These are phyloP conservation scores for Beta macrorhiza DNA, from an alignment of 179 eudicot species.

Conservation along the genomic window DNA sequence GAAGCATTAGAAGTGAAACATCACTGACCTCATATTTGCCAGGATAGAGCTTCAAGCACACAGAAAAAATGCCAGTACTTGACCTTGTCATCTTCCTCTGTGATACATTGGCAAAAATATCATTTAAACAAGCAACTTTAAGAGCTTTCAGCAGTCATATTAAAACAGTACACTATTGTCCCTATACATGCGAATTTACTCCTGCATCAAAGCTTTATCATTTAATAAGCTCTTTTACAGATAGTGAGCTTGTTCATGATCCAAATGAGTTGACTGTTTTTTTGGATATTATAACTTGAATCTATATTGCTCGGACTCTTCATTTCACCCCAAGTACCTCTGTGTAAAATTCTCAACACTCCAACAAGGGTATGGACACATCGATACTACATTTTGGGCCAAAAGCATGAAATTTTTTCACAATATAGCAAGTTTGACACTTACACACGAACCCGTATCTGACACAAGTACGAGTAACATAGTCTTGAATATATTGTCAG, in stretches of 20 bases:
- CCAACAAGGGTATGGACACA: too few species aligned
- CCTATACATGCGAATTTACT: background rate
- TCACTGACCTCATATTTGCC: slow-evolving; percentile 76
- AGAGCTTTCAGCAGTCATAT: background rate
- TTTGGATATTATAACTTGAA: background rate
- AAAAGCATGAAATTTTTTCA: too few species aligned
- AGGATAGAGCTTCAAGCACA: slow-evolving; percentile 66
- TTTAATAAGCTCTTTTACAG: background rate
- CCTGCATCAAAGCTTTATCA: background rate
- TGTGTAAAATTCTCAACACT: too few species aligned
- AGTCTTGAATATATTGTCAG: background rate
- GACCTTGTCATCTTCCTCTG: slow-evolving; percentile 90
- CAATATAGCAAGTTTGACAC: too few species aligned
- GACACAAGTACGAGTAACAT: too few species aligned
- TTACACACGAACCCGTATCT: too few species aligned
- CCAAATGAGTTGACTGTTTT: background rate
- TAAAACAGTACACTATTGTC: background rate
- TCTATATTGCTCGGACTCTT: too few species aligned
- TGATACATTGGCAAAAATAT: slow-evolving; percentile 6
- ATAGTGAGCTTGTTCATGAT: background rate
- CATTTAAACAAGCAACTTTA: background rate
- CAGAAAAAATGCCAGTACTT: slow-evolving; percentile 60
- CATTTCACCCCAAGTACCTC: too few species aligned
- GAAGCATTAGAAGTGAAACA: background rate
- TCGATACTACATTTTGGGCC: too few species aligned